These are phyloP conservation scores for Podaxis mareebaensis DNA, from an alignment of 768 basidiomycete species.

Conservation along the genomic window DNA sequence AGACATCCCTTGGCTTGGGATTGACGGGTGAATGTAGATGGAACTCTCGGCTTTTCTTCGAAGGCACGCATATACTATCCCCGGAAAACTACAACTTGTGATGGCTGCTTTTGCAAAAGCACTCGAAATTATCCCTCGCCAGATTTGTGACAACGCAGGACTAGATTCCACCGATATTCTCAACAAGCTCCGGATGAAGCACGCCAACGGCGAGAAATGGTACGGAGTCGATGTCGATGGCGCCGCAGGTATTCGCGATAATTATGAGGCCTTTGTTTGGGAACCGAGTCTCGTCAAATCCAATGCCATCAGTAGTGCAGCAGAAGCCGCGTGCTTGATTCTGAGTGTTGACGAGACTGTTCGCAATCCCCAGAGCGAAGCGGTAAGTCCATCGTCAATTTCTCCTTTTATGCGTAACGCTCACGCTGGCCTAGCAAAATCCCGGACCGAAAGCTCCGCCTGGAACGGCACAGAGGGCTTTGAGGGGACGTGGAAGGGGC, in stretches of 20 bases:
- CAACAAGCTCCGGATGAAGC: constrained; percentile 96
- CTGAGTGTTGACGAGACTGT: constrained; percentile 98
- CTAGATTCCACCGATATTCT: constrained; percentile 96
- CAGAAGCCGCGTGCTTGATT: constrained; percentile 95
- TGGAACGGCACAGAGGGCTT: constrained; percentile 84
- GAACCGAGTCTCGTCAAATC: constrained; percentile 94
- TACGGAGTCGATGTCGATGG: constrained; percentile 95
- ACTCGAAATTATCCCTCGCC: constrained; percentile 95
- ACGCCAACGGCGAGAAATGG: constrained; percentile 88
- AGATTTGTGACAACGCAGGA: constrained; percentile 98
- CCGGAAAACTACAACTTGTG: constrained; percentile 93
- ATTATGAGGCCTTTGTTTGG: constrained; percentile 98
- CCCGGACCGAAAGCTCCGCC: constrained; percentile 89
- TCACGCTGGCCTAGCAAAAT: constrained; percentile 50
- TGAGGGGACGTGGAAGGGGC: constrained; percentile 87
- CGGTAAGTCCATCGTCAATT: constrained; percentile 49
- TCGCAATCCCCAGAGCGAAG: constrained; percentile 91
- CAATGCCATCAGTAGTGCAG: constrained; percentile 93
- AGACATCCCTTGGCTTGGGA: constrained; percentile 6
- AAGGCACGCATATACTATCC: constrained; percentile 86
- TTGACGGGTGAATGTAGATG: constrained; percentile 60
- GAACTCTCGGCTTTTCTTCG: constrained; percentile 94
- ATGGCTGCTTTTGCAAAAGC: constrained; percentile 96
- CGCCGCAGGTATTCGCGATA: constrained; percentile 85
- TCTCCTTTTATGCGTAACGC: constrained; percentile 21